phyloP scores from a whole-genome alignment of 257 asterid species.

The Solanum ossicruentum region DNA sequence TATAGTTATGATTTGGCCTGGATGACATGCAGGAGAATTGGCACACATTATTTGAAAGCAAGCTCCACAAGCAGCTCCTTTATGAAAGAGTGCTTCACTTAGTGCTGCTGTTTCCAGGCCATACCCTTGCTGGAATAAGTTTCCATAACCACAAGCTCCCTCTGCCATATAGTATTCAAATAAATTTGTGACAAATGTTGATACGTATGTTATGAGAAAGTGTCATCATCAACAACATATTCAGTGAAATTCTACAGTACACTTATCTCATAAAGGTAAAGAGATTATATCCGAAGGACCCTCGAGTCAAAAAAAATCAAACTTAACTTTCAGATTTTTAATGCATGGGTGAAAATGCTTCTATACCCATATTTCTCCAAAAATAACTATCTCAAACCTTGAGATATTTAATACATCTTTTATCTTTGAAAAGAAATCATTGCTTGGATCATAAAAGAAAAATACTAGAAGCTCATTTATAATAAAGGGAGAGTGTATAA shows the following conservation, averaged over 20 bases:
- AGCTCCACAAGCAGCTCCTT: constrained; percentile 26
- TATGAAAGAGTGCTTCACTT: constrained; percentile 24
- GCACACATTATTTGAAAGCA: constrained; percentile 29
- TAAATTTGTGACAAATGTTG: background rate
- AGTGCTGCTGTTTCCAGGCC: constrained; percentile 24
- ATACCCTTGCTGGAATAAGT: constrained; percentile 12
- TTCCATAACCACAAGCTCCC: constrained; percentile 36
- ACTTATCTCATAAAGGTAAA: too few relatives aligned
- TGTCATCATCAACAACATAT: background rate
- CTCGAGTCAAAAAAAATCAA: background rate
- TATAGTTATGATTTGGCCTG: background rate
- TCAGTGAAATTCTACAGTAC: background rate
- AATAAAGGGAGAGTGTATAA: too few relatives aligned
- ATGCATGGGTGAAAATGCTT: background rate
- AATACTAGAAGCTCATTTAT: too few relatives aligned
- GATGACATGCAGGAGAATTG: constrained; percentile 6
- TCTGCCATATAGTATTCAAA: background rate
- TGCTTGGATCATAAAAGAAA: too few relatives aligned
- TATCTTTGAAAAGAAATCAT: too few relatives aligned
- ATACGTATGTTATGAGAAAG: background rate
- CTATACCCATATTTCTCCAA: background rate
- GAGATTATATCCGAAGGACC: too few relatives aligned
- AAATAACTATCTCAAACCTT: background rate
- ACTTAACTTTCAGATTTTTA: background rate
- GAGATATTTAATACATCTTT: background rate